Percentiles rank a stretch among this genome's conserved stretches.
These are phyloP conservation scores for Mycena albidolilacea DNA, from an alignment of 768 basidiomycete genomes.

Conservation along the genomic window DNA sequence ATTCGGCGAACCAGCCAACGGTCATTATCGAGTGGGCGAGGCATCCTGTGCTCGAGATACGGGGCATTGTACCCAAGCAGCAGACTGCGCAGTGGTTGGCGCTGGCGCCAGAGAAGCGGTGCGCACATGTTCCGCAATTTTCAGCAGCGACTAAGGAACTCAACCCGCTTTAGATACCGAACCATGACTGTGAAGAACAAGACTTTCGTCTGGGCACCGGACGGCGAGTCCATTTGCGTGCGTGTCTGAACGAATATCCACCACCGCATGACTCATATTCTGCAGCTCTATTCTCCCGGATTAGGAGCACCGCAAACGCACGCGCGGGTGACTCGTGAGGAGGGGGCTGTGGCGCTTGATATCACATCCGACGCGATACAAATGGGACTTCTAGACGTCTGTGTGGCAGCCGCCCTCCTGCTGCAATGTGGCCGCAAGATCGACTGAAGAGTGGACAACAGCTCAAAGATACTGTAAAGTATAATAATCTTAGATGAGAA, in stretches of 20 bases:
- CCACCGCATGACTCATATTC: no score
- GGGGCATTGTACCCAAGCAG: no score
- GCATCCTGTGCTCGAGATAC: no score
- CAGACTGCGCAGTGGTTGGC: no score
- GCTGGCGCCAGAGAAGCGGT: no score
- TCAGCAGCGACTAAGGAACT: neutral
- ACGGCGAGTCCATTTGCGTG: constrained; percentile 54
- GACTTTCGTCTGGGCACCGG: constrained; percentile 55
- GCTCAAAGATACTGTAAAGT: neutral
- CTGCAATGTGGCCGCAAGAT: constrained; percentile 65
- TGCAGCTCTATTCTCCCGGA: constrained; percentile 41
- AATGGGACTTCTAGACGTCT: no score
- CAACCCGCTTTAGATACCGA: constrained; percentile 49
- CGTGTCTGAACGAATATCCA: constrained; percentile 33
- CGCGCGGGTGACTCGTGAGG: constrained; percentile 10
- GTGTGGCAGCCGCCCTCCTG: constrained; percentile 57
- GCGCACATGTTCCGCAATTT: no score
- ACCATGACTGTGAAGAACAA: constrained; percentile 31
- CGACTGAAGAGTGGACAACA: constrained; percentile 49
- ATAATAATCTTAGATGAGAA: neutral
- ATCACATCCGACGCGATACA: no score
- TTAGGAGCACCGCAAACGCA: constrained; percentile 42
- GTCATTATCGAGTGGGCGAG: constrained; percentile 55
- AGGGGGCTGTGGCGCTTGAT: no score
- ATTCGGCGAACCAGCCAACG: constrained; percentile 50